phyloP scores from a whole-genome alignment of 805 yeast species.

The Sugiyamaella mastotermitis region DNA sequence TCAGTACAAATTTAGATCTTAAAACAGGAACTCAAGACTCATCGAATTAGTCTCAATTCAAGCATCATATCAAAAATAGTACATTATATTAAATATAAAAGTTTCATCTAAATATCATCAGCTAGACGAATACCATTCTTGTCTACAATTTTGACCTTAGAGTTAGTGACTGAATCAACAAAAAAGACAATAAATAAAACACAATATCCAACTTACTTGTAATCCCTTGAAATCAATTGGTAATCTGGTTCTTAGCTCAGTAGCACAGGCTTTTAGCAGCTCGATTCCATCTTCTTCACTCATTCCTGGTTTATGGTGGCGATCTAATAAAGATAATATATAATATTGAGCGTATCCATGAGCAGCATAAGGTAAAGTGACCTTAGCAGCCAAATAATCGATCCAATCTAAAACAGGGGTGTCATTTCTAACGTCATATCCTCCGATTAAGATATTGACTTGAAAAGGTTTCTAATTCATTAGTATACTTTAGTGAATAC shows the following conservation, averaged over 20 bases:
- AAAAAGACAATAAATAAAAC: constrained; percentile 9
- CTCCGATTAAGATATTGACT: constrained; percentile 85
- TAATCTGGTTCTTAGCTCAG: constrained; percentile 76
- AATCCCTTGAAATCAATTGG: constrained; percentile 94
- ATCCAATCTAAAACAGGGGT: constrained; percentile 77
- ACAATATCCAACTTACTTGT: too few relatives aligned
- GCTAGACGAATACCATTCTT: constrained; percentile 50
- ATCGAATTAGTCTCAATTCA: too few relatives aligned
- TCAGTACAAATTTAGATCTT: too few relatives aligned
- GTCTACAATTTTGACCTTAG: constrained; percentile 55
- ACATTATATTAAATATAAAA: too few relatives aligned
- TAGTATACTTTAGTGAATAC: not conserved
- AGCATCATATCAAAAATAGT: too few relatives aligned
- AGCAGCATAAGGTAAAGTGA: constrained; percentile 90
- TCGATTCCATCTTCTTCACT: constrained; percentile 70
- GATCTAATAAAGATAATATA: constrained; percentile 82
- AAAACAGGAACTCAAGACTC: too few relatives aligned
- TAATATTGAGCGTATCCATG: constrained; percentile 99
- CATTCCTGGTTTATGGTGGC: constrained; percentile 77
- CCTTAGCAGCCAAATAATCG: constrained; percentile 90
- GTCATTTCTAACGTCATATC: constrained; percentile 55
- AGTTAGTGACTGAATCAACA: constrained; percentile 1
- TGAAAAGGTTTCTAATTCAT: constrained; percentile 82
- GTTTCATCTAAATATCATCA: too few relatives aligned
- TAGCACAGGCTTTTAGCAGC: constrained; percentile 64